Conservation (phyloP, 768 basidiomycete genomes). For the Macrolepiota dolichaula region DNA sequence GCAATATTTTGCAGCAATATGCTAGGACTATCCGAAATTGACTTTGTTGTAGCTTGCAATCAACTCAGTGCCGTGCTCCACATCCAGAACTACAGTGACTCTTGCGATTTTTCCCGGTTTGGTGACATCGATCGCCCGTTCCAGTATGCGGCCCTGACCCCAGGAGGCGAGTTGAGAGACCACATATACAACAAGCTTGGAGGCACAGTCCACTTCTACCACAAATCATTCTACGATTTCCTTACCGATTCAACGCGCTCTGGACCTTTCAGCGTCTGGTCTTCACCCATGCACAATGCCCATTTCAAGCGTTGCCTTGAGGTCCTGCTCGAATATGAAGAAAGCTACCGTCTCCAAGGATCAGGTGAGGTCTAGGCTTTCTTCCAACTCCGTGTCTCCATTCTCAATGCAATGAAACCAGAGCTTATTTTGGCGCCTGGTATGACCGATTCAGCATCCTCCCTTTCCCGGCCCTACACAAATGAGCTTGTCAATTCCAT, state of each 20-base stretch:
- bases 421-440: not conserved
- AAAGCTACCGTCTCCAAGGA: not conserved
- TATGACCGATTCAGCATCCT: not conserved
- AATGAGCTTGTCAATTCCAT: not conserved
- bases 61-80: not conserved
- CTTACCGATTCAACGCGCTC: not conserved
- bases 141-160: too few species aligned
- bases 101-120: not conserved
- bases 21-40: not conserved
- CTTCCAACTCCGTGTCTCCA: not conserved
- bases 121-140: not conserved
- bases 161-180: not conserved
- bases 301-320: not conserved
- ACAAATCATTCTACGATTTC: constrained; percentile 4
- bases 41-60: not conserved
- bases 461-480: not conserved
- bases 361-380: not conserved
- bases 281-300: not conserved
- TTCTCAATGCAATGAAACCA: not conserved
- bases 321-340: not conserved
- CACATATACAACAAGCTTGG: not conserved
- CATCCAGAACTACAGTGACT: not conserved
- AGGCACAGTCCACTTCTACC: not conserved
- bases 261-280: not conserved
- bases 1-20: not conserved